These are phyloP conservation scores for Fusarium duplospermum DNA, from an alignment of 2,329 filamentous ascomycete species.

Conservation along the genomic window DNA sequence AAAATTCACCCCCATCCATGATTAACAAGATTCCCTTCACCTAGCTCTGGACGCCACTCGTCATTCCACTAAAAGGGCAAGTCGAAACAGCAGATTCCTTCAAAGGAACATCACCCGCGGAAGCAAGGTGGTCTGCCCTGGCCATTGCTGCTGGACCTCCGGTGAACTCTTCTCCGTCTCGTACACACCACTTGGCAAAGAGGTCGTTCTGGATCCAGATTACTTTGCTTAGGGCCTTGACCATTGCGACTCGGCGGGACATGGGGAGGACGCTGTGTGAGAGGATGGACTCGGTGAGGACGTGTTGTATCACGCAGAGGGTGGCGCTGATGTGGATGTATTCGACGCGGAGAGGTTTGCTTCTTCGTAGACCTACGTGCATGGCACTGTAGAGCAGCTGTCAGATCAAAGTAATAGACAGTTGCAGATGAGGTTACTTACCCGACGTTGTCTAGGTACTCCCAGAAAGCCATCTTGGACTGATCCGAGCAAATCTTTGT, in stretches of 20 bases:
- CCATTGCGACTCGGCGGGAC: slow-evolving; percentile 23
- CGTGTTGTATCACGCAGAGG: slow-evolving; percentile 25
- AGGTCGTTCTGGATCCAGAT: slow-evolving; percentile 34
- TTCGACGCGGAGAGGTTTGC: slow-evolving; percentile 20
- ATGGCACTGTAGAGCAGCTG: slow-evolving; percentile 4
- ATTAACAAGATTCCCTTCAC: not conserved
- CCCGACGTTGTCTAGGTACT: slow-evolving; percentile 28
- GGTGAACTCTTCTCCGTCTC: slow-evolving; percentile 23
- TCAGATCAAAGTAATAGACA: not conserved
- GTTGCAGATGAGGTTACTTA: not conserved
- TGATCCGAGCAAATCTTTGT: slow-evolving; percentile 25
- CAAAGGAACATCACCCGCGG: not conserved
- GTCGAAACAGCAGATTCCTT: not conserved
- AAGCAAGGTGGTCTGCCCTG: not conserved
- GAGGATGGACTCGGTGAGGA: slow-evolving; percentile 17
- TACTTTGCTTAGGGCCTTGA: slow-evolving; percentile 27
- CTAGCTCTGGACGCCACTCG: not conserved
- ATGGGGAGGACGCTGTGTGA: slow-evolving; percentile 25
- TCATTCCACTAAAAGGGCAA: not conserved
- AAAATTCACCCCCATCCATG: not conserved
- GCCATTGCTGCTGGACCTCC: not conserved
- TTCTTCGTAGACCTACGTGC: slow-evolving; percentile 22
- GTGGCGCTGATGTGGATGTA: slow-evolving; percentile 31
- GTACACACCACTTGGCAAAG: slow-evolving; percentile 28
- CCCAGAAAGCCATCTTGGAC: slow-evolving; percentile 27